Conservation (phyloP, 2,329 filamentous ascomycete species). For the Shiraia sp. region DNA sequence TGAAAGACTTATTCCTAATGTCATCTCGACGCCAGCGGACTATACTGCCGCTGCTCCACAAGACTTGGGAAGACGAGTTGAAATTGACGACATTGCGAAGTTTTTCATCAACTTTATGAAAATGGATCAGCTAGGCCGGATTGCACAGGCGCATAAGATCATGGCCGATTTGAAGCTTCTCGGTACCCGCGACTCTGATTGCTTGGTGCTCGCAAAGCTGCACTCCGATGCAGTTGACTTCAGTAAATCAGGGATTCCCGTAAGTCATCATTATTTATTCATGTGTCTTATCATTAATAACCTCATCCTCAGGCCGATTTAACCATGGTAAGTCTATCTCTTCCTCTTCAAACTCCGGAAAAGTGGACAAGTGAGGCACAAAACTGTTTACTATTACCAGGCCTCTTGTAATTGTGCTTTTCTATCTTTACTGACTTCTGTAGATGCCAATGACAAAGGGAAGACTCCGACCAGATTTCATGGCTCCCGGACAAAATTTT, state of each 20-base stretch:
- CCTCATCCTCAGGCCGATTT: conserved; percentile 9
- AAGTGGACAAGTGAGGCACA: too few relatives aligned
- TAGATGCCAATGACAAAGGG: conserved; percentile 20
- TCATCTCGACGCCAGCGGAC: conserved; percentile 64
- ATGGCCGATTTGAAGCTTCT: conserved; percentile 42
- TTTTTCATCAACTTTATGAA: conserved; percentile 69
- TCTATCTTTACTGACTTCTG: conserved; percentile 14
- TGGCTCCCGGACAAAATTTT: conserved; percentile 51
- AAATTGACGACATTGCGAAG: conserved; percentile 68
- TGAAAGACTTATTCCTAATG: conserved; percentile 49
- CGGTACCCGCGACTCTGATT: conserved; percentile 36
- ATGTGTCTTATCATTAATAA: background rate
- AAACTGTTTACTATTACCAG: too few relatives aligned
- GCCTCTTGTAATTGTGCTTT: too few relatives aligned
- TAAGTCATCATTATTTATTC: conserved; percentile 4
- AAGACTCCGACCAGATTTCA: conserved; percentile 55
- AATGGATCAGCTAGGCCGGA: conserved; percentile 49
- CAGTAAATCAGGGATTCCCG: conserved; percentile 30
- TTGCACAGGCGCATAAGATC: conserved; percentile 48
- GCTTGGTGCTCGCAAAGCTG: conserved; percentile 46
- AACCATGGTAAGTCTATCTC: background rate
- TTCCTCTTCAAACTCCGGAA: too few relatives aligned
- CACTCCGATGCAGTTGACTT: conserved; percentile 42
- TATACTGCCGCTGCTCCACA: conserved; percentile 64
- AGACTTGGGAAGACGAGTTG: conserved; percentile 65